Percentiles rank a stretch among this genome's conserved stretches.
phyloP scores from a whole-genome alignment of 768 basidiomycete species.

The Calocybe gangraenosa region DNA sequence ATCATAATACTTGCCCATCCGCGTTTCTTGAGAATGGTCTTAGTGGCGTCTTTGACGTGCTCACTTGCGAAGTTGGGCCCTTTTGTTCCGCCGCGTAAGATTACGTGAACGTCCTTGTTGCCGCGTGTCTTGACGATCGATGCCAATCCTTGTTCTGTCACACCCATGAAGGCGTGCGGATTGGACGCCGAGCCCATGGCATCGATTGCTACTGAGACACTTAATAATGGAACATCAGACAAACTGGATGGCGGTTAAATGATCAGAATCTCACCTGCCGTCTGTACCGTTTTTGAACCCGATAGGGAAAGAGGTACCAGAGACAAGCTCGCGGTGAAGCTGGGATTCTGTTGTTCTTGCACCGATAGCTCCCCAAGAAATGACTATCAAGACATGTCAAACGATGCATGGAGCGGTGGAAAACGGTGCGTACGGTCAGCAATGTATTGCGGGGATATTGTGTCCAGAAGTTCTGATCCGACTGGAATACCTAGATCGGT shows the following conservation, averaged over 20 bases:
- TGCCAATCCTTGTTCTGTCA: constrained; percentile 84
- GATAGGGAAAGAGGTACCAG: constrained; percentile 95
- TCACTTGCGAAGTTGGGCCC: constrained; percentile 87
- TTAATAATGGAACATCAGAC: constrained; percentile 21
- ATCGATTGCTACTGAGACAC: constrained; percentile 88
- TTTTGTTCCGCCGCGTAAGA: constrained; percentile 87
- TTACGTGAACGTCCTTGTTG: constrained; percentile 88
- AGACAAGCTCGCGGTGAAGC: constrained; percentile 94
- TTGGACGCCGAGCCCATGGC: constrained; percentile 92
- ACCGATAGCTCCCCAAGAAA: constrained; percentile 94
- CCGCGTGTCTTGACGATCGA: constrained; percentile 91
- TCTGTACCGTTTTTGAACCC: constrained; percentile 99
- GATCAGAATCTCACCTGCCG: constrained; percentile 51
- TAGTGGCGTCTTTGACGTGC: constrained; percentile 61
- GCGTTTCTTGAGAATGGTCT: constrained; percentile 61
- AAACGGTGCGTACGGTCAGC: constrained; percentile 53
- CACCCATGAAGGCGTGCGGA: constrained; percentile 96
- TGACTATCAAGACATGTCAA: constrained; percentile 35
- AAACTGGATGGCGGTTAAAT: neutral
- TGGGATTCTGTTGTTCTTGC: constrained; percentile 97
- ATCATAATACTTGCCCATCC: constrained; percentile 77
- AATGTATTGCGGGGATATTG: constrained; percentile 74
- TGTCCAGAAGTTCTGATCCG: constrained; percentile 90
- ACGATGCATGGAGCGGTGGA: neutral
- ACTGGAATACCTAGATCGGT: constrained; percentile 89